phyloP scores from a whole-genome alignment of 768 basidiomycete genomes.

The Suillus weaverae region DNA sequence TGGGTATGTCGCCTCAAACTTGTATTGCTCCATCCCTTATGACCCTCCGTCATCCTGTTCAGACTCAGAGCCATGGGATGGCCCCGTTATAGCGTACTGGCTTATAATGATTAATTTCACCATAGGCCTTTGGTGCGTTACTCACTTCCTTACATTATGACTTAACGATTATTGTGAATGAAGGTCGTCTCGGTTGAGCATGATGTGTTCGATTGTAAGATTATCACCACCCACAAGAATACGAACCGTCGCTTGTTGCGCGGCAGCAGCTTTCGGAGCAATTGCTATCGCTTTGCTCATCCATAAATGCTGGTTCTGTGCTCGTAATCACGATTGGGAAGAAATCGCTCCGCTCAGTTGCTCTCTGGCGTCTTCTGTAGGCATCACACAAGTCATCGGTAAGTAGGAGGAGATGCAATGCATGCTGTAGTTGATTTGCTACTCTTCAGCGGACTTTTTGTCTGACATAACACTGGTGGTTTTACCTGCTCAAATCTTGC shows the following conservation, averaged over 20 bases:
- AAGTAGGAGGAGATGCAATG: background rate
- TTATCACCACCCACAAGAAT: conserved; percentile 7
- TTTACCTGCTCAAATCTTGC: conserved; percentile 14
- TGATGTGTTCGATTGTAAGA: conserved; percentile 12
- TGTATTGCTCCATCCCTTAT: background rate
- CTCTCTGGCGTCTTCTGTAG: conserved; percentile 6
- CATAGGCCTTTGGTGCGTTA: conserved; percentile 12
- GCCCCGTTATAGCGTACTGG: conserved; percentile 12
- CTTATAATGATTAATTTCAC: conserved; percentile 6
- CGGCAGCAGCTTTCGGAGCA: conserved; percentile 3
- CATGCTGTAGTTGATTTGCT: background rate
- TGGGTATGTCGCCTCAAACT: background rate
- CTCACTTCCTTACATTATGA: background rate
- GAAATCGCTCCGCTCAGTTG: conserved; percentile 1
- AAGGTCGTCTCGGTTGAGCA: conserved; percentile 12
- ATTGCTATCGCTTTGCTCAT: conserved; percentile 7
- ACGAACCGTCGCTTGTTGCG: conserved; percentile 6
- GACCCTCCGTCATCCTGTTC: background rate
- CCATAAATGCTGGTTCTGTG: conserved; percentile 13
- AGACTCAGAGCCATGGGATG: background rate
- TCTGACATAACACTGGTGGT: conserved; percentile 16
- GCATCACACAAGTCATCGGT: conserved; percentile 5
- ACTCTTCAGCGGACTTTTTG: conserved; percentile 21
- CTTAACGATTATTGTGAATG: background rate
- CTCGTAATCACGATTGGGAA: conserved; percentile 6